Base-by-base conservation (phyloP, 2,329 filamentous ascomycete genomes). In the Eurotiales sp. region DNA sequence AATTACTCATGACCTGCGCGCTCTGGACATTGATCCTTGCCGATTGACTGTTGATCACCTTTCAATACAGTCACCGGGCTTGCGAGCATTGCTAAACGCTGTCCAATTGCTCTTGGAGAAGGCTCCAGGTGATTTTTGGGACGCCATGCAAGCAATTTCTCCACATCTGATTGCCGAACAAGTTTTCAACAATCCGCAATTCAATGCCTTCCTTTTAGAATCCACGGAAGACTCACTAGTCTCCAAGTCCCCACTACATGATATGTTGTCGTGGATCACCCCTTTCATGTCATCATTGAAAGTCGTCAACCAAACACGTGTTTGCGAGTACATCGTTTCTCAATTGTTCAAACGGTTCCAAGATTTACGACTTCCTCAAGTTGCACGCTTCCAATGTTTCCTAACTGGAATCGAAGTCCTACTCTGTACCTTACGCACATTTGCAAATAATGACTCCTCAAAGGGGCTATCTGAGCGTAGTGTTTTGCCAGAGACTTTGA, bases 101-200 rank as follows among this genome's bases (percentile, higher is more conserved):
- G 80, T 96, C 55, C 82, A 81, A 40, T 76, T 76, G 11, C 78
- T 96, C 14, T 75, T 96, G 47, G 80, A 85, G 57, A 90, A 88
- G 60, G 86, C 88, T 0, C 80, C 90, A 0, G 81, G 80, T 50
- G 87, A 88, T 40, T 93, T 96, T 60, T 96, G 92, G 92, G 86
- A 90, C 60, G 86, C 90, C 1, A 86, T 95, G 72, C 85, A 87
- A 46, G 82, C 89, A 25, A 88, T 92, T 46, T 86, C 88, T 1
- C 86, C 90, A 3, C 84, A 85, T 37, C 83, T 86, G 29, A 83
- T 97, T 43, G 83, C 90, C n/a, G 90, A 96, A 64, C 81, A 90
- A 56, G 81, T 96, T 39, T 88, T 93, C 60, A 82, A 80, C 53
- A 90, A 87, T 55, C 84, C 85, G 8, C 81, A 84, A 56, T 84